Percentiles rank a stretch among this genome's conserved stretches.
Evolutionary conservation across 2,329 filamentous ascomycete genomes (phyloP).

Genomic region (Fusarium pseudocircinatum): DNA sequence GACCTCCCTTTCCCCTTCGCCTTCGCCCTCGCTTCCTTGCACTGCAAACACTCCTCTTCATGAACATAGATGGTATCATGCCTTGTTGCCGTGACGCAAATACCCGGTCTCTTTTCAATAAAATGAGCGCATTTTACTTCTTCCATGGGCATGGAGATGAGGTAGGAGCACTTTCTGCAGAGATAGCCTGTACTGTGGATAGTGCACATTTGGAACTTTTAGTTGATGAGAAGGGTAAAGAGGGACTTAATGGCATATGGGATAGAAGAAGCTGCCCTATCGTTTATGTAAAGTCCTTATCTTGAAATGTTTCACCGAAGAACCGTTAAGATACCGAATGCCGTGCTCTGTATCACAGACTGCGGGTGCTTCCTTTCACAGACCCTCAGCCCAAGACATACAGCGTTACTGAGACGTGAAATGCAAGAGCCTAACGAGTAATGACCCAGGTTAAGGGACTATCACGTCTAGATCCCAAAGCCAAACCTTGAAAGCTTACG

Average conservation of each 20-base stretch:
- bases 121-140: constrained; percentile 9
- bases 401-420: background rate
- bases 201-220: background rate
- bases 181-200: constrained; percentile 9
- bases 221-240: rapidly evolving
- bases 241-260: background rate
- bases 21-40: background rate
- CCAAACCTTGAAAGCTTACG: background rate
- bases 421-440: rapidly evolving
- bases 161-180: constrained; percentile 11
- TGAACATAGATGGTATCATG: constrained; percentile 21
- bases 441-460: rapidly evolving
- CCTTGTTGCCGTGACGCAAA: background rate
- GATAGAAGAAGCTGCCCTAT: background rate
- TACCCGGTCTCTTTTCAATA: background rate
- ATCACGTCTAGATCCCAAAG: background rate
- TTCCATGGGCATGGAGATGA: constrained; percentile 7
- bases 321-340: background rate
- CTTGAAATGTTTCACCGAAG: background rate
- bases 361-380: background rate
- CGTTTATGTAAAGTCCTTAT: background rate
- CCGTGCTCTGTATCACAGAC: background rate
- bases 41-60: constrained; percentile 12
- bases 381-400: background rate
- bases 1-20: background rate